Evolutionary conservation across 2,329 filamentous ascomycete genomes (phyloP), one percentile per base, ranked within the genome.

Genomic region (Davidsoniella australis): DNA sequence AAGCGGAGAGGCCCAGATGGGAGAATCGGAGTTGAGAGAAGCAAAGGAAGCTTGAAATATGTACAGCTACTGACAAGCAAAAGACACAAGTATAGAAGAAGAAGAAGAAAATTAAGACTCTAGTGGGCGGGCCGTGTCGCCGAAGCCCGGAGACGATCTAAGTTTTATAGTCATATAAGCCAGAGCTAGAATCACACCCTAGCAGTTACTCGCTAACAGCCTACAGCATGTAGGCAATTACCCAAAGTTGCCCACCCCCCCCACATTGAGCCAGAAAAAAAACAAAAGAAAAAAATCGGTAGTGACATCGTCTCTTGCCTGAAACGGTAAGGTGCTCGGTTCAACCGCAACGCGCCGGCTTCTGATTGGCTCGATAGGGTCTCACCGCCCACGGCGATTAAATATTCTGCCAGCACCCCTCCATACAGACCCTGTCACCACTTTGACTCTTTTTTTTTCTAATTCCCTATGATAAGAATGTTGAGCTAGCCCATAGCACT

Each of bases 71-170:
- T 38, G 20, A 3, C 12, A 18, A 49, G 47, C 16, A 47, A 24
- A 17, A 41, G n/a, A 5, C 14, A 41, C 12, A 9, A 20, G 44
- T 29, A 24, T 12, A 33, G 9, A 18, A 46, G n/a, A 38, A 24
- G n/a, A 38, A 24, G 26, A 41, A 47, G 29, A 48, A 45, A 49
- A 16, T 17, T 10, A 41, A 24, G 24, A 33, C 41, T 41, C 29
- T 24, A 20, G 39, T 3, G 4, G 17, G 44, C 24, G 26, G 36
- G 14, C 38, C 16, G 36, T n/a, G 41, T 46, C 50, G 50, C 50
- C 50, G 50, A 52, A 52, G 50, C 50, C 50, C 46, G 50, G 50
- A 52, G 46, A 40, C 41, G 29, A 5, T 10, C 17, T 37, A 42
- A 38, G 33, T 12, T 33, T 33, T 33, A 33, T 33, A 33, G 29